Evolutionary conservation across 78 protist genomes (phyloP).

Genomic region (Diacronema lutheri): DNA sequence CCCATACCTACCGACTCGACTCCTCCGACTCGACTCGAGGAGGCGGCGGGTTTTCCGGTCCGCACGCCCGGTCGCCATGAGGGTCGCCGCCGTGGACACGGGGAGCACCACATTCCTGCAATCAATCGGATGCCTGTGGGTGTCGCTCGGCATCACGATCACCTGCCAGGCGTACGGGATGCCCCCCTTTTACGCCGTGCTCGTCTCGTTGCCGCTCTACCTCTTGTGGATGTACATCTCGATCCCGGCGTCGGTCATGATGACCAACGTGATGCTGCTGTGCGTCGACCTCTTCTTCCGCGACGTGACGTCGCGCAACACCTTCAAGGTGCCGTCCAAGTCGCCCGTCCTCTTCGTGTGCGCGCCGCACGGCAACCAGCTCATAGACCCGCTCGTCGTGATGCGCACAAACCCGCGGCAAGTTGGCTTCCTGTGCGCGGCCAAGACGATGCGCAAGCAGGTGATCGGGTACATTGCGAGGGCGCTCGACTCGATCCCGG

Average conservation of each 20-base stretch:
- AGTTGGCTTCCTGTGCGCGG: slow-evolving; percentile 34
- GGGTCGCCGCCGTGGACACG: too few species aligned
- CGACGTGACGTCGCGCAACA: neutral
- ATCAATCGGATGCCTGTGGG: too few species aligned
- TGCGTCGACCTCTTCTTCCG: slow-evolving; percentile 22
- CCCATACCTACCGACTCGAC: too few species aligned
- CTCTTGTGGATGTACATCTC: neutral
- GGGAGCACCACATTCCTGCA: too few species aligned
- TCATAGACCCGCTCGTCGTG: slow-evolving; percentile 46
- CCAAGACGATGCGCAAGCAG: slow-evolving; percentile 5
- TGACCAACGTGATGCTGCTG: neutral
- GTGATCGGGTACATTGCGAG: slow-evolving; percentile 3
- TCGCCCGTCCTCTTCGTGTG: slow-evolving; percentile 20
- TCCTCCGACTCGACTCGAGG: too few species aligned
- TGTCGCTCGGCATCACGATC: too few species aligned
- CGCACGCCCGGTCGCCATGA: too few species aligned
- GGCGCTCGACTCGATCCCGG: slow-evolving; percentile 38
- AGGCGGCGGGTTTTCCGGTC: too few species aligned
- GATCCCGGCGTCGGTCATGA: neutral
- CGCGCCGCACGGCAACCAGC: slow-evolving; percentile 49
- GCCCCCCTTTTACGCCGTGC: neutral
- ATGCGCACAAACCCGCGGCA: neutral
- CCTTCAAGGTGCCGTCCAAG: slow-evolving; percentile 8
- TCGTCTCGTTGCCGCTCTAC: neutral
- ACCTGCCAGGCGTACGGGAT: neutral